Evolutionary conservation across 73 alveolate species (phyloP).

Genomic region (Paramecium pentaurelia): DNA sequence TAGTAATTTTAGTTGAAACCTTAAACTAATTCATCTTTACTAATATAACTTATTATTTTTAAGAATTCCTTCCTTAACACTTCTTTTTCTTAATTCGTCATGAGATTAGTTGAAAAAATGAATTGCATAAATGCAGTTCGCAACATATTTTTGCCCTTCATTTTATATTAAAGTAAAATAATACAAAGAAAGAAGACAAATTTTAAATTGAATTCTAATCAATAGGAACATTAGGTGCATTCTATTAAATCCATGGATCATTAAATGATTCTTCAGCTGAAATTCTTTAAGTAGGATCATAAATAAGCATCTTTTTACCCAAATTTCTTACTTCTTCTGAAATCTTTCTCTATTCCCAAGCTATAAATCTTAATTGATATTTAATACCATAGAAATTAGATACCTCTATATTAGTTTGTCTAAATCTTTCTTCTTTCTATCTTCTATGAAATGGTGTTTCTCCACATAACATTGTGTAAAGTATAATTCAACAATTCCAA

Average conservation of each 20-base stretch:
- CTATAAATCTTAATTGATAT: background rate
- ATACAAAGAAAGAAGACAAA: background rate
- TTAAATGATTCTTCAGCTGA: constrained; percentile 53
- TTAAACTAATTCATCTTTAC: constrained; percentile 55
- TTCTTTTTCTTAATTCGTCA: constrained; percentile 41
- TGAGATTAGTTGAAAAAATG: constrained; percentile 28
- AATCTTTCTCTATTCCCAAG: constrained; percentile 46
- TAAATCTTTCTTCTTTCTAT: background rate
- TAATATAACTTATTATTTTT: constrained; percentile 15
- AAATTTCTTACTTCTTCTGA: constrained; percentile 53
- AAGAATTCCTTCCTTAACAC: constrained; percentile 8
- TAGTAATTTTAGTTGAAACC: background rate
- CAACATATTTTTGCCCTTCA: constrained; percentile 18
- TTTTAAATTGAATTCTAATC: constrained; percentile 33
- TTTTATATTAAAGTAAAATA: background rate
- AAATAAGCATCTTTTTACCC: constrained; percentile 17
- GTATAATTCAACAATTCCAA: constrained; percentile 41
- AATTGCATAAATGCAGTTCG: constrained; percentile 52
- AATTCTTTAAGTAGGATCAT: constrained; percentile 26
- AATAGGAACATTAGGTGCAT: constrained; percentile 46
- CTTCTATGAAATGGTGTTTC: constrained; percentile 72
- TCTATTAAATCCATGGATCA: constrained; percentile 60
- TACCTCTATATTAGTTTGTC: background rate
- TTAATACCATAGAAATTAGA: constrained; percentile 18
- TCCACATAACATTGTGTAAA: constrained; percentile 64